Base-by-base conservation (phyloP, 805 yeast species). In the Peterozyma xylosa region DNA sequence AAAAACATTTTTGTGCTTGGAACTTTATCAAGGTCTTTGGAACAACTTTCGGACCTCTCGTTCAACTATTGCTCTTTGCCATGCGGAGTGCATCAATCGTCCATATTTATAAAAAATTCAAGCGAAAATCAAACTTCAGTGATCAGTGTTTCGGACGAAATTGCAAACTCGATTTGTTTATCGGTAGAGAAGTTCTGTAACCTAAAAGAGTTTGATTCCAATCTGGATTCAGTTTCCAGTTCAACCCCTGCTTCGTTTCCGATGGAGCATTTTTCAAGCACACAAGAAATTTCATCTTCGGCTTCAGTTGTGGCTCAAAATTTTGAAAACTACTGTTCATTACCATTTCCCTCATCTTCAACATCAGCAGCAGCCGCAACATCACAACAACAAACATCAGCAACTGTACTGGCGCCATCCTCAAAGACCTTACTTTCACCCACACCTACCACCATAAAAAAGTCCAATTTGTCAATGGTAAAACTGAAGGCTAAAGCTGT, bases 291-390 rank as follows among this genome's bases (percentile, higher is more conserved):
- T 3, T 60, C 70, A 6, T 63, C 67, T 3, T 47, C 71, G 6
- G 52, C 58, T 5, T 46, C 59, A 11, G 67, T 64, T 5, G 69
- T 66, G 21, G 62, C 67, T 3, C 60, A 62, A 41, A 67, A 67
- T 43, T 65, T 67, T 45, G 69, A 66, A 41, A 66, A 60, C 45
- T 67, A 56, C 45, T 66, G 69, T 41, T 54, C 18, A 43, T 57
- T 18, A 55, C 58, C 36, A 47, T 65, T 45, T 57, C 57, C 42
- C 56, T 64, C 10, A 2, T 43, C 51, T 1, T 37, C 50, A 9
- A 41, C 17, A 16, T 10, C 42, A 33, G 18, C 37, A 9, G 43
- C 45, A 30, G 33, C 11, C 9, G 5, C 34, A 32, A 32, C 13
- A 32, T 32, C 34, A 32, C 6, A 27, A 36, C 11, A 33, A 9